Evolutionary conservation across 2,329 filamentous ascomycete genomes (phyloP), one percentile per base, ranked within the genome.

Genomic region (Paracamarosporium sp.): DNA sequence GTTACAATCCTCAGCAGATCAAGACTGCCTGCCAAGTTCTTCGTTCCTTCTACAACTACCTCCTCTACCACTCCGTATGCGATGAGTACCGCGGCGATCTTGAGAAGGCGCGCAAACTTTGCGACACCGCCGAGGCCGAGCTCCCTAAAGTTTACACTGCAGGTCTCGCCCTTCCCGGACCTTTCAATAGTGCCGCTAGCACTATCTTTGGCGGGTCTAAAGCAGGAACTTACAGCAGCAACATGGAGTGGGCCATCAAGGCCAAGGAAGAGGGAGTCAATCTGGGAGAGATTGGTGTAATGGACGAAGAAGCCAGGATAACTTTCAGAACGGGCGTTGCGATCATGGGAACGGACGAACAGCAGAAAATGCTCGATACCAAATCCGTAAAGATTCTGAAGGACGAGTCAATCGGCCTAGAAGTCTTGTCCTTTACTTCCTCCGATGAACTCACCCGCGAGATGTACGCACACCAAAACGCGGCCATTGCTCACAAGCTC

Each of bases 41-140:
- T 38, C 86, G 87, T 58, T 96, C 95, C 71, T 98, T 98, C 71
- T 86, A 97, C 62, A 91, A 92, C 63, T 99, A 97, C 65, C 81
- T 98, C 0, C 81, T 93, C 9, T 86, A 90, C 59, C 93, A 98
- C 70, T 85, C 90, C 35, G 94, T 96, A 15, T 97, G 93, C 68
- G 89, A 90, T 0, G 95, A 98, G 73, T 90, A 93, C 70, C 81
- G 77, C 0, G 79, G 83, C 0, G 85, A 94, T 61, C 82, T 98
- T 56, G 77, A 85, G 15, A 79, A 82, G 0, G 92, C 93, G 0
- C 80, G 89, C 7, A 73, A 74, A 1, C 73, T 94, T 27, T 96
- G 92, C 67, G 83, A 87, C 20, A 70, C 81, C 13, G 92, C 91
- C 1, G 82, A 86, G 3, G 69, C 79, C 1, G 92, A 98, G 75